Evolutionary conservation across 1,284 basidiomycete genomes (phyloP), one percentile per base, ranked within the genome.

Genomic region (Rhodotorula mucilaginosa): DNA sequence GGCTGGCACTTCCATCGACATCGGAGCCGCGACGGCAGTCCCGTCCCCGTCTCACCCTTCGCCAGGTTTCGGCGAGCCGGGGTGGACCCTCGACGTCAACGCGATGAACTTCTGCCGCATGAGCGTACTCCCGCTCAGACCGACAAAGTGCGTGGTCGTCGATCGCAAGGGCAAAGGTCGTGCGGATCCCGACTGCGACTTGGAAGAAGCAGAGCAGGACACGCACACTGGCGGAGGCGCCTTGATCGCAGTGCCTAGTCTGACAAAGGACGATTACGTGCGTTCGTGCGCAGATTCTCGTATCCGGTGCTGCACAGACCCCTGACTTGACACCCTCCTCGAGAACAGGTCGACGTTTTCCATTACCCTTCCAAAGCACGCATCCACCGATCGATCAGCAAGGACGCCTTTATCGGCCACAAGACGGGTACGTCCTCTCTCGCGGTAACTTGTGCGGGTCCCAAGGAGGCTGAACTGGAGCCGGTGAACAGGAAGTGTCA

Each of bases 101-200:
- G 76, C 77, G 21, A 56, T 79, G 26, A 75, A 72, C 29, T 78
- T 74, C 49, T 78, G 78, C 64, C 70, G 74, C 31, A 71, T 77
- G 58, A 64, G 68, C 13, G 19, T 78, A 1, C 46, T 75, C 3
- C n/a, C 44, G 34, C 34, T 75, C 13, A 21, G n/a, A 13, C 18
- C 26, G 23, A 23, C 34, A 1, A 1, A n/a, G 51, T 56, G 3
- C 0, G 12, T 3, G 1, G 58, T 49, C 21, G 39, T 23, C 5
- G 61, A 64, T 12, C 64, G 61, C 3, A 51, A 65, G 19, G 61
- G 46, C 16, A 31, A 69, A n/a, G 73, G 39, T 44, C 12, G 39
- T 13, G 39, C 39, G 39, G 39, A 44, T 44, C 39, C 39, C 39
- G 39, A 10, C 39, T 44, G 39, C 39, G 39, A 44, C 12, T 44